Conservation (phyloP, 177 flowering plant genomes). For the Vitis hybrid region DNA sequence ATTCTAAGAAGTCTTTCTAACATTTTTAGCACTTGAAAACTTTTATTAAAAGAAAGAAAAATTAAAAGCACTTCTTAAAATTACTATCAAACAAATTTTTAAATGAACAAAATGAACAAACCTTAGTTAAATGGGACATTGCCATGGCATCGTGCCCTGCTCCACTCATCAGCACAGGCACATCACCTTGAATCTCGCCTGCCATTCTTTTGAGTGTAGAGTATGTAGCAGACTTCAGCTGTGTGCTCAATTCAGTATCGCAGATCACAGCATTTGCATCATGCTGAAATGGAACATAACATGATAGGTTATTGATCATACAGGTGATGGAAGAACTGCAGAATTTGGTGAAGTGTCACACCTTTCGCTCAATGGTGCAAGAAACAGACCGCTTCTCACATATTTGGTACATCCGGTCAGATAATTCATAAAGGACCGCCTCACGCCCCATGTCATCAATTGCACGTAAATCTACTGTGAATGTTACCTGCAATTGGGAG, state of each 20-base stretch:
- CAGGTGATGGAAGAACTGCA: background rate
- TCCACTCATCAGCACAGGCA: conserved; percentile 94
- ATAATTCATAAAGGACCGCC: conserved; percentile 72
- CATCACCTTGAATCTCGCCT: conserved; percentile 58
- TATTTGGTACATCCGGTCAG: conserved; percentile 55
- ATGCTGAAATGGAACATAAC: conserved; percentile 54
- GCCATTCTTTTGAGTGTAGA: conserved; percentile 58
- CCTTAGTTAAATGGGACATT: conserved; percentile 92
- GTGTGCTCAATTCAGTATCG: conserved; percentile 61
- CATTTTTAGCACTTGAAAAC: too few relatives aligned
- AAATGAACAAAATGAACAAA: conserved; percentile 19
- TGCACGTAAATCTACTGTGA: conserved; percentile 90
- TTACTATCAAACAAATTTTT: too few relatives aligned
- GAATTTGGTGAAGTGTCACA: conserved; percentile 25
- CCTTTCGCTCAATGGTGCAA: conserved; percentile 87
- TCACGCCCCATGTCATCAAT: conserved; percentile 83
- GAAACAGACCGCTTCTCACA: conserved; percentile 82
- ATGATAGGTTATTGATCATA: too few relatives aligned
- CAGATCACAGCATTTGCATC: conserved; percentile 85
- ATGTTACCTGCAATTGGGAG: conserved; percentile 67
- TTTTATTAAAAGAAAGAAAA: too few relatives aligned
- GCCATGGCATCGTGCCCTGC: conserved; percentile 99
- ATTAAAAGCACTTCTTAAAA: too few relatives aligned
- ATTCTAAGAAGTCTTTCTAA: too few relatives aligned
- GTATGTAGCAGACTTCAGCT: conserved; percentile 67